phyloP scores from a whole-genome alignment of 257 asterid genomes.

The Oldenlandia corymbosa region DNA sequence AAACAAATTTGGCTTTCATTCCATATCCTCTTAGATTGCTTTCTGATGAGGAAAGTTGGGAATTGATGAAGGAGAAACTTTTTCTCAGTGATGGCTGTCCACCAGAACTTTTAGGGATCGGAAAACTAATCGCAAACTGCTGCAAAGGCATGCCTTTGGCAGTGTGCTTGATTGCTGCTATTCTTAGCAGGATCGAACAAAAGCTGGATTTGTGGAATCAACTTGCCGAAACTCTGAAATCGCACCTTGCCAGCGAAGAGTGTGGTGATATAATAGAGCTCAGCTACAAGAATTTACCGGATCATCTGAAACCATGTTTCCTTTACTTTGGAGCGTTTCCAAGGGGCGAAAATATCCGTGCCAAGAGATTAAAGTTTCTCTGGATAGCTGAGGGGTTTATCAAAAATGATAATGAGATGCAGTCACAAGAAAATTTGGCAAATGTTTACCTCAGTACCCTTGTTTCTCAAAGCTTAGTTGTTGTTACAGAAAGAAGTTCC shows the following conservation, averaged over 20 bases:
- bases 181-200: background rate
- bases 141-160: slow-evolving; percentile 1
- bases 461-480: background rate
- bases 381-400: slow-evolving; percentile 6
- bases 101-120: background rate
- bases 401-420: background rate
- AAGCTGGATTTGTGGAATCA: background rate
- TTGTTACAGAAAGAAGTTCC: background rate
- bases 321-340: slow-evolving; percentile 5
- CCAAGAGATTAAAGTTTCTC: background rate
- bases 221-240: background rate
- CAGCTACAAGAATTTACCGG: background rate
- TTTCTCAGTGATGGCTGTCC: background rate
- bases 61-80: background rate
- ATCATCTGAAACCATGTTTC: slow-evolving; percentile 3
- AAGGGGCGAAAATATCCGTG: background rate
- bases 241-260: background rate
- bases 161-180: background rate
- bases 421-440: background rate
- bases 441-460: background rate
- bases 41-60: slow-evolving; percentile 2
- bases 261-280: background rate
- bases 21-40: background rate
- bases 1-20: background rate
- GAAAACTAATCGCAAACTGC: background rate